These are phyloP conservation scores for Globisporangium cederbergense DNA, from an alignment of 352 stramenopile genomes.

Conservation along the genomic window DNA sequence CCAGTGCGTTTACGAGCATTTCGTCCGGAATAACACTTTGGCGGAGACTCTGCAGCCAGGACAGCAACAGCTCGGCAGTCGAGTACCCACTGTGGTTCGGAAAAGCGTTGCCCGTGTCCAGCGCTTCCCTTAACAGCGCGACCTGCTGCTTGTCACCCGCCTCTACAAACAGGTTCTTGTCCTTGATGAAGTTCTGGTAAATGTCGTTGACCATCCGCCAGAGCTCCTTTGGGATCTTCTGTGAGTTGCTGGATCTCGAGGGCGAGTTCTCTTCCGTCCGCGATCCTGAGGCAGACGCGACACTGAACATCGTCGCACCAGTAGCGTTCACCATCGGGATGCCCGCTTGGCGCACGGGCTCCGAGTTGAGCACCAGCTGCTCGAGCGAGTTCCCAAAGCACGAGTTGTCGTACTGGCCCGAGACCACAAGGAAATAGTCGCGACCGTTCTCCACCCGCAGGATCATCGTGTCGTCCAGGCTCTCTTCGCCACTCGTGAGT, in stretches of 20 bases:
- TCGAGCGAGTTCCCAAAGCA: conserved; percentile 96
- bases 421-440: conserved; percentile 95
- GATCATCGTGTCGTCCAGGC: conserved; percentile 96
- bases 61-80: conserved; percentile 88
- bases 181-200: conserved; percentile 70
- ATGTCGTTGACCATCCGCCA: conserved; percentile 98
- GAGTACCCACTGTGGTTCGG: conserved; percentile 81
- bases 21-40: conserved; percentile 87
- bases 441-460: conserved; percentile 94
- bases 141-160: conserved; percentile 66
- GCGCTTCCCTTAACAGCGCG: conserved; percentile 76
- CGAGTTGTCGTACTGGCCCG: conserved; percentile 88
- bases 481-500: conserved; percentile 89
- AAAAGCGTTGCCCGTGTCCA: conserved; percentile 92
- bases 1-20: conserved; percentile 64
- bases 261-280: conserved; percentile 16
- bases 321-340: conserved; percentile 12
- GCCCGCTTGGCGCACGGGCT: conserved; percentile 80
- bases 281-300: conserved; percentile 22
- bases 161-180: conserved; percentile 85
- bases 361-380: conserved; percentile 89
- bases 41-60: conserved; percentile 89
- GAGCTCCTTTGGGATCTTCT: conserved; percentile 95
- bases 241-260: conserved; percentile 18
- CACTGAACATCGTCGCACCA: conserved; percentile 40